These are phyloP conservation scores for Candolleomyces aberdarensis DNA, from an alignment of 768 basidiomycete species.

Conservation along the genomic window DNA sequence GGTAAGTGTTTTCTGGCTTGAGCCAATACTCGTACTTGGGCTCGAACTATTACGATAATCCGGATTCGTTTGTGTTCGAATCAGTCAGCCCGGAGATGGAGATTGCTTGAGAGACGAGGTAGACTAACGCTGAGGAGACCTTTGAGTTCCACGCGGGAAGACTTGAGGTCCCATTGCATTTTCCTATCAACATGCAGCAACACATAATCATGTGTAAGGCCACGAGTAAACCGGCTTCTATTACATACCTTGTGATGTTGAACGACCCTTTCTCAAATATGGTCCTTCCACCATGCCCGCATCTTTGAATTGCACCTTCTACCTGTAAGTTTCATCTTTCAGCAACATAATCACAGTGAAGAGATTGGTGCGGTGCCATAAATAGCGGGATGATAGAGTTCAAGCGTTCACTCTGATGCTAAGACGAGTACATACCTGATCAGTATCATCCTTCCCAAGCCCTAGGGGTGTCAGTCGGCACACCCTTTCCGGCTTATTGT, in stretches of 20 bases:
- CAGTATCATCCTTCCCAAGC: constrained; percentile 36
- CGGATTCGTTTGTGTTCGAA: background rate
- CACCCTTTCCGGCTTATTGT: background rate
- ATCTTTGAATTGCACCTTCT: constrained; percentile 43
- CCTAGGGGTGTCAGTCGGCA: constrained; percentile 30
- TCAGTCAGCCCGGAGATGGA: background rate
- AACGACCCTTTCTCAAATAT: constrained; percentile 42
- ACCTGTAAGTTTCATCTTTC: constrained; percentile 28
- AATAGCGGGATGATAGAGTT: too few species aligned
- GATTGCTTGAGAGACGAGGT: background rate
- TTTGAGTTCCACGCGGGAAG: constrained; percentile 42
- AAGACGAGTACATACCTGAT: constrained; percentile 24
- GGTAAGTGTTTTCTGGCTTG: constrained; percentile 50
- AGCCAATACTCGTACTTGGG: constrained; percentile 57
- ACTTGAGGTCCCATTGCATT: constrained; percentile 50
- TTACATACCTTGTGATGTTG: constrained; percentile 47
- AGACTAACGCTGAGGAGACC: constrained; percentile 40
- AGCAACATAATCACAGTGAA: background rate
- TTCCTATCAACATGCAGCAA: constrained; percentile 30
- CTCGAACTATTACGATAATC: constrained; percentile 35
- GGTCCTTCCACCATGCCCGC: constrained; percentile 45
- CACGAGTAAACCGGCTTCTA: too few species aligned
- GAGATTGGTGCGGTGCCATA: background rate
- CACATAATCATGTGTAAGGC: background rate
- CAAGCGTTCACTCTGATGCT: background rate